phyloP scores from a whole-genome alignment of 768 basidiomycete species.

The Suillus sp. region DNA sequence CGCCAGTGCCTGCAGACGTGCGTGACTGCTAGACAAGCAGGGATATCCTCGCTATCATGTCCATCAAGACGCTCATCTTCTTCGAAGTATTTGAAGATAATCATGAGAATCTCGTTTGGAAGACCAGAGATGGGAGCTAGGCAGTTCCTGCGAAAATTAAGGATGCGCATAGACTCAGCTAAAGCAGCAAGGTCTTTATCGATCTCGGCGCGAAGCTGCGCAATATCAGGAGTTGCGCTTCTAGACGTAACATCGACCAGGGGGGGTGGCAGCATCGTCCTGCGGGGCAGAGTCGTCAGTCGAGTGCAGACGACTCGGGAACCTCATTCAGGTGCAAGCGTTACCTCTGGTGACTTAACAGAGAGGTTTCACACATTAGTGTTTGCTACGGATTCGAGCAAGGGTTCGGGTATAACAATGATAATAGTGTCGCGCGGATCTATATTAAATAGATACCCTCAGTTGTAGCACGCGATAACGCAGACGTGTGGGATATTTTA shows the following conservation, averaged over 20 bases:
- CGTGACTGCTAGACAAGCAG: not conserved
- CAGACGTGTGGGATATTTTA: no score
- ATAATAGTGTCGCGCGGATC: no score
- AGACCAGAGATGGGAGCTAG: not conserved
- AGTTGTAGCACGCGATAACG: no score
- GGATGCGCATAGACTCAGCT: not conserved
- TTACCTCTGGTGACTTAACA: not conserved
- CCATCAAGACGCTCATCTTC: not conserved
- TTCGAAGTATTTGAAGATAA: not conserved
- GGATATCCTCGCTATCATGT: not conserved
- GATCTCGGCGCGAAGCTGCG: not conserved
- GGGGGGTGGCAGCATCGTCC: not conserved
- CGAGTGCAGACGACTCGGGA: not conserved
- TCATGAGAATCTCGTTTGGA: not conserved
- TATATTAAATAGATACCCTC: no score
- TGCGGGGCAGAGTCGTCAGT: not conserved
- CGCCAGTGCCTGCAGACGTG: constrained; percentile 5
- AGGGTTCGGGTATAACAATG: no score
- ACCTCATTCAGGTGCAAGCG: not conserved
- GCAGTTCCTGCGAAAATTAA: not conserved
- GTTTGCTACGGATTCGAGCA: no score
- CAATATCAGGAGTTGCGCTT: not conserved
- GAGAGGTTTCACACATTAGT: no score
- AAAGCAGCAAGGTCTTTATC: not conserved
- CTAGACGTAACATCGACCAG: not conserved